Evolutionary conservation across 306 rosid genomes (phyloP).

Genomic region (Alnus glutinosa): DNA sequence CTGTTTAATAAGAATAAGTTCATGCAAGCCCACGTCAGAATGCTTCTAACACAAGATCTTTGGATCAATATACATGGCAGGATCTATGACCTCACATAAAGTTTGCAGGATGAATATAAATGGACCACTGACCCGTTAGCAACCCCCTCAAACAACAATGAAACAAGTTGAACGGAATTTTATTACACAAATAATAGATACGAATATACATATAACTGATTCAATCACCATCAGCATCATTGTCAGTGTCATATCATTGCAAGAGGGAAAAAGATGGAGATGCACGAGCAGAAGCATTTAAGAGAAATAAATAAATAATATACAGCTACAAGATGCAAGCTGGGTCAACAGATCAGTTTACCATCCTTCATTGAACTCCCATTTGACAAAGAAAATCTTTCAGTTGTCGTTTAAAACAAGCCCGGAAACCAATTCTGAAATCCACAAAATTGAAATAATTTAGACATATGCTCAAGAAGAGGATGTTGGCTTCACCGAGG

Average conservation of each 20-base stretch:
- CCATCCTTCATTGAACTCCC: too few species aligned
- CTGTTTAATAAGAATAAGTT: neutral
- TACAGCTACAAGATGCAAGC: too few species aligned
- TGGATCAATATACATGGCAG: neutral
- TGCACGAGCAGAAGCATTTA: too few species aligned
- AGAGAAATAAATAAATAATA: too few species aligned
- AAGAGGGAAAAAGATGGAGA: too few species aligned
- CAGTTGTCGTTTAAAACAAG: too few species aligned
- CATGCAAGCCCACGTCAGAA: neutral
- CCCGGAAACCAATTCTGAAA: neutral
- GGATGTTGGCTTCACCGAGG: constrained; percentile 8
- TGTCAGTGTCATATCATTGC: too few species aligned
- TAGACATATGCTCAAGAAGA: constrained; percentile 22
- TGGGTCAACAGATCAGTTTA: too few species aligned
- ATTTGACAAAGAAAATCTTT: too few species aligned
- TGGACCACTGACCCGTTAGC: neutral
- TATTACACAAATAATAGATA: neutral
- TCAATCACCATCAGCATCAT: too few species aligned
- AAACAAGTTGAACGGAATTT: neutral
- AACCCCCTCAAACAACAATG: neutral
- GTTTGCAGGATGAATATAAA: neutral
- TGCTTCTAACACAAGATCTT: neutral
- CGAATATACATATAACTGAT: too few species aligned
- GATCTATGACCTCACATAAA: neutral
- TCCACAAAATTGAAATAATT: neutral